These are phyloP conservation scores for Sporothrix luriei DNA, from an alignment of 2,329 filamentous ascomycete species.

Conservation along the genomic window DNA sequence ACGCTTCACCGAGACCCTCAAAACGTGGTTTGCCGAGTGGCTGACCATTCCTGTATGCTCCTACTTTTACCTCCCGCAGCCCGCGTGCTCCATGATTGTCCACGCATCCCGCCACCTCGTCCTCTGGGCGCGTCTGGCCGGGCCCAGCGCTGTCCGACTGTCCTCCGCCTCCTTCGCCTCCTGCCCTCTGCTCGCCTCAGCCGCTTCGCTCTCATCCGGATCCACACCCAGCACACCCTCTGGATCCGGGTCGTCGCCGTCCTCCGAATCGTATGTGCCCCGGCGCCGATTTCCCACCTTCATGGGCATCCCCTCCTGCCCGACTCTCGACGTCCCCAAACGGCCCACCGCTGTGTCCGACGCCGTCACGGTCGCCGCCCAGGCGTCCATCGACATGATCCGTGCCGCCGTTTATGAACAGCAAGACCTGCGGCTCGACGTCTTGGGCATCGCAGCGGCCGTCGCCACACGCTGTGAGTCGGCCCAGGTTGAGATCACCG, in stretches of 20 bases:
- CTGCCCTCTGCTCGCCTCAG: background rate
- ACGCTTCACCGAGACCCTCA: slow-evolving; percentile 9
- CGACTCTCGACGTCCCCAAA: background rate
- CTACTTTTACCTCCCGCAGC: slow-evolving; percentile 21
- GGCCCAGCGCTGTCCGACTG: slow-evolving; percentile 5
- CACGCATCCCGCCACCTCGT: background rate
- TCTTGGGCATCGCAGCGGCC: background rate
- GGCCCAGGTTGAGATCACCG: slow-evolving; percentile 5
- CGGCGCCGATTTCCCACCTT: background rate
- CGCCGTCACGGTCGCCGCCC: background rate
- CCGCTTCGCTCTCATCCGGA: slow-evolving; percentile 4
- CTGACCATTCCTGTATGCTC: slow-evolving; percentile 8
- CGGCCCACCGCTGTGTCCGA: background rate
- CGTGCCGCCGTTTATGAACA: background rate
- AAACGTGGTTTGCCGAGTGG: slow-evolving; percentile 1
- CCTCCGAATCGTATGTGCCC: background rate
- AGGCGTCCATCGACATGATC: slow-evolving; percentile 19
- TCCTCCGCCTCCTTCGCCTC: background rate
- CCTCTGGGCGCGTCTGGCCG: slow-evolving; percentile 7
- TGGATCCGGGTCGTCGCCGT: background rate
- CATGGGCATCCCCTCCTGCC: slow-evolving; percentile 7
- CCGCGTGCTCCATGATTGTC: slow-evolving; percentile 3
- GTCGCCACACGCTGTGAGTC: background rate
- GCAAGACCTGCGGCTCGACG: background rate
- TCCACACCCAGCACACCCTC: background rate